These are phyloP conservation scores for Biancaea sappan DNA, from an alignment of 306 rosid species.

Conservation along the genomic window DNA sequence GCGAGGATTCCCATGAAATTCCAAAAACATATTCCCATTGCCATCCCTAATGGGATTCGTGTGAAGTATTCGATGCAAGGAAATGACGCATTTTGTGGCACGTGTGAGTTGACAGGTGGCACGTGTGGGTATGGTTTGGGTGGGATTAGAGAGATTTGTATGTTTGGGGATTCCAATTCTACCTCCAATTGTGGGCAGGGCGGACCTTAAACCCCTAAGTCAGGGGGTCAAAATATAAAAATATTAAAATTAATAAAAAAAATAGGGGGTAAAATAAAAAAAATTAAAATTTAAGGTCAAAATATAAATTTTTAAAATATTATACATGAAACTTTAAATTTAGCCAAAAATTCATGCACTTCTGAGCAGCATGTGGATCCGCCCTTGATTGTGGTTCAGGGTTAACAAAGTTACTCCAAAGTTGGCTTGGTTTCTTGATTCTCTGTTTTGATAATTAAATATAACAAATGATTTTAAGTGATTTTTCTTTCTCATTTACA, in stretches of 20 bases:
- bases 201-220: too few species aligned
- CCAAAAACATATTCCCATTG: too few species aligned
- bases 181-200: constrained; percentile 85
- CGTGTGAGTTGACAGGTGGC: constrained; percentile 91
- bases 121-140: constrained; percentile 80
- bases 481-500: constrained; percentile 37
- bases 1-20: too few species aligned
- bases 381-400: constrained; percentile 94
- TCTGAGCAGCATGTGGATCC: too few species aligned
- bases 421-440: background rate
- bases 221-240: too few species aligned
- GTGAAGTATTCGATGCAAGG: constrained; percentile 83
- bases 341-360: too few species aligned
- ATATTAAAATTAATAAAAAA: too few species aligned
- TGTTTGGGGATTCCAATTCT: constrained; percentile 76
- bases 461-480: background rate
- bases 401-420: background rate
- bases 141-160: constrained; percentile 71
- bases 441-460: background rate
- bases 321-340: too few species aligned
- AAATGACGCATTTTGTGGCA: constrained; percentile 70
- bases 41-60: too few species aligned
- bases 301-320: too few species aligned
- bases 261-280: too few species aligned
- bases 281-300: too few species aligned